Conservation (phyloP, 116 monocot species). For the Thalassia testudinum region DNA sequence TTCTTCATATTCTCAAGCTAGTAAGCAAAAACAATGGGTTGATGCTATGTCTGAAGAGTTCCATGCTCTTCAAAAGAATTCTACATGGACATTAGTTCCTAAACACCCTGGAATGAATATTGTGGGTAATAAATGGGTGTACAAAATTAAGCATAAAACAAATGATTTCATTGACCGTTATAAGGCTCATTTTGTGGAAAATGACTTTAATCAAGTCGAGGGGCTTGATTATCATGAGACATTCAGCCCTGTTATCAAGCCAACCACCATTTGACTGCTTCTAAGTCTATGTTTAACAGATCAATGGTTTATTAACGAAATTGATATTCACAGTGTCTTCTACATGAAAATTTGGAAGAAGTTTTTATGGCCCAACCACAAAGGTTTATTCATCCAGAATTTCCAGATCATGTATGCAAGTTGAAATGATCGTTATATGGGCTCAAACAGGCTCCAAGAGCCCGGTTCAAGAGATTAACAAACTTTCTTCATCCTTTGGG, state of each 20-base stretch:
- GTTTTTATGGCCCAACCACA: conserved; percentile 2
- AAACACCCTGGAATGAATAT: background rate
- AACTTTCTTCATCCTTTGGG: background rate
- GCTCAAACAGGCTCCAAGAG: conserved; percentile 3
- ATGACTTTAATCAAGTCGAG: background rate
- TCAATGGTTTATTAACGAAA: background rate
- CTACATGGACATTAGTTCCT: background rate
- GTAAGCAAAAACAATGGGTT: background rate
- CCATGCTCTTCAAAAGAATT: background rate
- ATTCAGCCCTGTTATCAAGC: background rate
- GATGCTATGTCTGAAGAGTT: background rate
- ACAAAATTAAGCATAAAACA: background rate
- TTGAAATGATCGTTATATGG: background rate
- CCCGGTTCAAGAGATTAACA: background rate
- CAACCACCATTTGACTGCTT: background rate
- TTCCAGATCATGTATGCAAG: conserved; percentile 1
- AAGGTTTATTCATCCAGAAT: background rate
- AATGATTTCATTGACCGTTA: background rate
- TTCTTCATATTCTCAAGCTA: background rate
- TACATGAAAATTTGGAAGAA: conserved; percentile 1
- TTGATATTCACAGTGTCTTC: background rate
- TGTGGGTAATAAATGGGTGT: background rate
- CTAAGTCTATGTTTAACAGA: background rate
- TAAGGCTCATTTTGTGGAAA: background rate
- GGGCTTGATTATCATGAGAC: background rate